Evolutionary conservation across 202 grass and related monocot species (phyloP).

Genomic region (Schoenoplectus triqueter): DNA sequence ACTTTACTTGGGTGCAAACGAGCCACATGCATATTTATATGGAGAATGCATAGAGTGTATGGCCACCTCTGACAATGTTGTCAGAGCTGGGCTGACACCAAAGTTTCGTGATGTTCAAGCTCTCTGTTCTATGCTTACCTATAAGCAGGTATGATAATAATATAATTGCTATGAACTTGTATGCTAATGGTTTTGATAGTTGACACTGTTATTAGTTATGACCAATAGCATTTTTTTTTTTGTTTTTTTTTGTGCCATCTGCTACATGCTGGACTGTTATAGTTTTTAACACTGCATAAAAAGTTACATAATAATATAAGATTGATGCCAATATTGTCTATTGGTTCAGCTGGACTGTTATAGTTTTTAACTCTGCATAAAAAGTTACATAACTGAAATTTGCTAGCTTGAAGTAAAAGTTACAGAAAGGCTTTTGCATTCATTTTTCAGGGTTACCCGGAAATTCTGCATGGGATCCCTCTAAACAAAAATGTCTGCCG

Average conservation of each 20-base stretch:
- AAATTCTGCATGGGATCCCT: constrained; percentile 68
- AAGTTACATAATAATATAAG: background rate
- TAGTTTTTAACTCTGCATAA: background rate
- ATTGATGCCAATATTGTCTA: background rate
- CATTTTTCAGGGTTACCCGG: constrained; percentile 61
- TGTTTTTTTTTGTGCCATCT: background rate
- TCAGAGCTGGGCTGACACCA: constrained; percentile 91
- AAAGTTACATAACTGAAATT: background rate
- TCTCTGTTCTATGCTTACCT: constrained; percentile 93
- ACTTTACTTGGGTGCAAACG: constrained; percentile 77
- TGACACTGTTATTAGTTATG: background rate
- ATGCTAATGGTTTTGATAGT: background rate
- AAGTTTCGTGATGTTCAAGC: constrained; percentile 88
- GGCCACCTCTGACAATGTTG: constrained; percentile 95
- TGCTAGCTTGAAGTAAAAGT: background rate
- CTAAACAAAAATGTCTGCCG: constrained; percentile 60
- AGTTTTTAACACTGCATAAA: too few species aligned
- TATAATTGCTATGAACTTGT: background rate
- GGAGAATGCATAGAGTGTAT: constrained; percentile 96
- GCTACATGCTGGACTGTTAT: background rate
- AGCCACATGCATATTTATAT: constrained; percentile 89
- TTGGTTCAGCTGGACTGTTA: background rate
- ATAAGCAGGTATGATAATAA: constrained; percentile 68
- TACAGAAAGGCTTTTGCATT: background rate
- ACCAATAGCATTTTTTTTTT: background rate